Base-by-base conservation (phyloP, 2,329 filamentous ascomycete species). In the Sarocladium strictum region DNA sequence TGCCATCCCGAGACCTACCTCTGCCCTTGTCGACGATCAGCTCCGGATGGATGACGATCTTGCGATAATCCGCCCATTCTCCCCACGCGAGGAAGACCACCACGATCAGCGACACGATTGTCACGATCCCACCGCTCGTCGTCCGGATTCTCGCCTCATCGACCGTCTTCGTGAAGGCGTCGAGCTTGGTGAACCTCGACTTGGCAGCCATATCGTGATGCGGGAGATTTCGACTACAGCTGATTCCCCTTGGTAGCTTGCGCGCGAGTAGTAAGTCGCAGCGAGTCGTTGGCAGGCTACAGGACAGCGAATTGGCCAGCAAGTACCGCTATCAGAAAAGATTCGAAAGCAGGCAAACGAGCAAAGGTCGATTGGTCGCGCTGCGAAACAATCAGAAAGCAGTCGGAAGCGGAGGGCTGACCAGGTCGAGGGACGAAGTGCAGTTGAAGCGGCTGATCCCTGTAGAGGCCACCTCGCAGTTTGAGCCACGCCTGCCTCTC, bases 161-260 rank as follows among this genome's bases (percentile, higher is more conserved):
- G 63, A 99, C 94, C 12, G 94, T 99, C 76, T 99, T 99, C 53
- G 93, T 96, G 71, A 99, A 99, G 79, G 94, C 94, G 73, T 99
- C 94, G 60, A 99, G 89, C 82, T 87, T 87, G 57, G 89, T 96
- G 69, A 99, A 97, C 71, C 94, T 86, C 63, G 90, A 96, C 78
- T 96, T 96, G 66, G 86, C 76, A 61, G 92, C 79, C 94, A 97
- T 97, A 60, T 66, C 58, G 45, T 32, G 27, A 35, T 19, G 26
- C 11, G 47, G 47, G 23, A 43, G 51, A 54, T 49, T 33, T 35
- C n/a, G 47, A 35, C 12, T 21, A 23, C n/a, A n/a, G n/a, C n/a
- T 35, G 27, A 35, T 14, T 21, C 23, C 27, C 23, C 47, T 43
- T 51, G 27, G 47, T 35, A 51, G 47, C 27, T 51, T 19, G 47